Evolutionary conservation across 805 yeast species (phyloP).

Genomic region (Maudiozyma serrabonitensis): DNA sequence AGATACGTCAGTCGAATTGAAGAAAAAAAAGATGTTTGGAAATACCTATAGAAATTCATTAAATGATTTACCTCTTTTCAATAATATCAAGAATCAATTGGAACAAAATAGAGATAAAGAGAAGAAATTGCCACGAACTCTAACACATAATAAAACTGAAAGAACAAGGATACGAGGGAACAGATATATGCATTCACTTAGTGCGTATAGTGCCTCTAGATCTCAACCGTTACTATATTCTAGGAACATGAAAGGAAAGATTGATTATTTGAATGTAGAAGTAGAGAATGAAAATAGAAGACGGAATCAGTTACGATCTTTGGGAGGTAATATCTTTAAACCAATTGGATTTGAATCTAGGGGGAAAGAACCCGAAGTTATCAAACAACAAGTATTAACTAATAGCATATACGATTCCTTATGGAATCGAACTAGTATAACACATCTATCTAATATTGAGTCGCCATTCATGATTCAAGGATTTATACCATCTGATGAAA

Average conservation of each 20-base stretch:
- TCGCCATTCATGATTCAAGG: conserved; percentile 1
- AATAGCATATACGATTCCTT: background rate
- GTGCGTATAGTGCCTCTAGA: background rate
- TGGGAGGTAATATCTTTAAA: conserved; percentile 40
- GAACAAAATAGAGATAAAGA: background rate
- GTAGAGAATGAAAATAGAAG: background rate
- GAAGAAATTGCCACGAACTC: background rate
- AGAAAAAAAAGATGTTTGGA: background rate
- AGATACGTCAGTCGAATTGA: too few species aligned
- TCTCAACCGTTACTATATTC: background rate
- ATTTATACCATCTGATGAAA: background rate
- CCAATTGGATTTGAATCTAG: conserved; percentile 43
- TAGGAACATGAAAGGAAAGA: background rate
- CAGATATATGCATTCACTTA: background rate
- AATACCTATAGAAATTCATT: background rate
- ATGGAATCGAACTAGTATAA: background rate
- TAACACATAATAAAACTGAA: background rate
- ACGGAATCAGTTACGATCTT: conserved; percentile 16
- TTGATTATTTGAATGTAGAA: background rate
- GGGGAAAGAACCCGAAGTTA: background rate
- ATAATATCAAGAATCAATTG: background rate
- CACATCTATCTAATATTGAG: background rate
- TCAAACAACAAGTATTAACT: background rate
- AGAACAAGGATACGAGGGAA: background rate
- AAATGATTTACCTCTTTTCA: background rate